Evolutionary conservation across 2,329 filamentous ascomycete genomes (phyloP), one percentile per base, ranked within the genome.

Genomic region (Karstenula rhodostoma): DNA sequence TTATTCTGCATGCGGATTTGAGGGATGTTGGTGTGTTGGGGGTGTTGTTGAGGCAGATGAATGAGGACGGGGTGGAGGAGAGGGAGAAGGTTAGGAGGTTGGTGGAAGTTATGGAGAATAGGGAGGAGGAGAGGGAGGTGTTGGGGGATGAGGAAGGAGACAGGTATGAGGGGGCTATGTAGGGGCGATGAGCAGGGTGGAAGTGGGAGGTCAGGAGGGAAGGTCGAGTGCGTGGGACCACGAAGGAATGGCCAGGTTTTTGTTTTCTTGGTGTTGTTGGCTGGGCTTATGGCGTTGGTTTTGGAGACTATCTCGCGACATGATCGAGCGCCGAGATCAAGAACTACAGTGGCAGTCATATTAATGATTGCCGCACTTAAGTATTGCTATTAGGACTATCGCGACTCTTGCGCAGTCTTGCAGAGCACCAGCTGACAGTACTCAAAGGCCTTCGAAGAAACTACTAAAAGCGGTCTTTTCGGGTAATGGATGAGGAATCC

Each of bases 41-140:
- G 25, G n/a, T 13, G 40, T 19, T 55, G 52, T 33, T 55, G 25
- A 23, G 40, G 42, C 25, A 56, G 40, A 56, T 56, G 52, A 12
- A 32, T n/a, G 29, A 35, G 42, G n/a, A 56, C 40, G 42, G 25
- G 27, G 9, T 44, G 25, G 27, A 17, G 15, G 42, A 56, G 23
- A 17, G 23, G 32, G 32, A 50, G 19, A 37, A 50, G 48, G 29
- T 32, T 4, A 22, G 3, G 32, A 12, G 17, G 17, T 37, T 50
- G 32, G 19, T 12, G 22, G n/a, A 35, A 15, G 8, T 23, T 29
- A 32, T 35, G 48, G 12, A 13, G 32, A 3, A 15, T 17, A 37
- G 29, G 29, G 48, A 35, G 48, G 48, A 27, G n/a, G 25, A 35
- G 52, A n/a, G 27, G 52, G 42, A 44, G 52, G 8, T 8, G 52